These are phyloP conservation scores for Blastocystis sp. DNA, from an alignment of 352 stramenopile species.

Conservation along the genomic window DNA sequence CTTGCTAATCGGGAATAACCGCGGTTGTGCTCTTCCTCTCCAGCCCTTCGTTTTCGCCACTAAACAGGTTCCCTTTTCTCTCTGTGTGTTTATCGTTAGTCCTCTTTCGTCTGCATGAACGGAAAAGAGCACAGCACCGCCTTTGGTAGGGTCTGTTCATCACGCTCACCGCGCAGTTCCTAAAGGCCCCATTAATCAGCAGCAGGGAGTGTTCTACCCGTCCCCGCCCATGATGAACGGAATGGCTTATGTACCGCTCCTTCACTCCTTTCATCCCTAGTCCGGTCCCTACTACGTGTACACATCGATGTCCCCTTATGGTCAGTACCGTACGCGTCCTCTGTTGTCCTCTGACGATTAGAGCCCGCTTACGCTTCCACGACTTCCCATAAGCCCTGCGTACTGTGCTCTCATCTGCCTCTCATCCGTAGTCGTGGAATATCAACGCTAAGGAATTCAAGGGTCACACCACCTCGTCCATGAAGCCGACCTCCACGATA, in stretches of 20 bases:
- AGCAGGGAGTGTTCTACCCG: no score
- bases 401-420: no score
- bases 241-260: not conserved
- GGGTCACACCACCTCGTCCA: not conserved
- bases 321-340: not conserved
- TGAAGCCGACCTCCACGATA: no score
- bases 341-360: not conserved
- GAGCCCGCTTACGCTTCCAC: not conserved
- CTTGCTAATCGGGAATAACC: no score
- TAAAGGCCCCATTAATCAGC: no score
- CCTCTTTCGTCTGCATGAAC: not conserved
- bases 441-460: not conserved
- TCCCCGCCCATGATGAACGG: no score
- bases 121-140: not conserved
- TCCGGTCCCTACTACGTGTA: not conserved
- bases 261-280: no score
- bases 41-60: no score
- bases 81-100: no score
- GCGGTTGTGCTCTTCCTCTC: no score
- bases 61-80: no score
- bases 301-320: not conserved
- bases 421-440: not conserved
- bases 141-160: not conserved
- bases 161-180: not conserved
- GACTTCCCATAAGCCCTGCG: no score